Base-by-base conservation (phyloP, 768 basidiomycete genomes). In the Tricholoma sp. region DNA sequence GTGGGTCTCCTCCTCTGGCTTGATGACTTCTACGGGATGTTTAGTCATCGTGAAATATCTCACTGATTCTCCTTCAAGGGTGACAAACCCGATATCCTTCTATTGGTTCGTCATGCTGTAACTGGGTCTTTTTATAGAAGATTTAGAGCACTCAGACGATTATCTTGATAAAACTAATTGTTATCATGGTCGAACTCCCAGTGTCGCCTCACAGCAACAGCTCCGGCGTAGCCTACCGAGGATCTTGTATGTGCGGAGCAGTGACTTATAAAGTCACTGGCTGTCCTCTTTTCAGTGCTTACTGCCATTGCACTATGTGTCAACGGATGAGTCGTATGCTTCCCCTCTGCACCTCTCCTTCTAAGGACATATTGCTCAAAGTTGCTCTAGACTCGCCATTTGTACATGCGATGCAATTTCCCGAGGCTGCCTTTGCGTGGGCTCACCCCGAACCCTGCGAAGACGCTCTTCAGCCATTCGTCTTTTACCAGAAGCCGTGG, bases 241-340 rank as follows among this genome's bases (percentile, higher is more conserved):
- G 86, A 44, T 68, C 75, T 36, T 89, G 86, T 66, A 85, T 80
- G 62, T 88, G 86, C 57, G 74, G 79, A n/a, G 60, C 71, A 3
- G 70, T 80, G 4, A 66, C 79, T 0, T 88, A 81, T 58, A 58
- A 72, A 47, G 72, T 84, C 1, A 67, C 66, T 10, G 80, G 80
- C 1, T 66, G 65, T 33, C 84, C 86, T 0, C 60, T 80, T 3
- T 68, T 82, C 33, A 80, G 80, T 58, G 85, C 82, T 5, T 88
- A 82, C 62, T 88, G 85, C 59, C 88, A 89, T 63, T 89, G 88
- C 63, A 83, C 82, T 3, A 66, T 78, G n/a, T 89, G 88, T 62
- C 87, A 88, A 66, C 72, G 79, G 39, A 64, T 86, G 52, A 80
- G 70, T 60, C 82, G 85, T 80, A 63, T 55, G 73, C 58, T n/a